Base-by-base conservation (phyloP, 2,329 filamentous ascomycete genomes). In the Ophiostoma quercus region DNA sequence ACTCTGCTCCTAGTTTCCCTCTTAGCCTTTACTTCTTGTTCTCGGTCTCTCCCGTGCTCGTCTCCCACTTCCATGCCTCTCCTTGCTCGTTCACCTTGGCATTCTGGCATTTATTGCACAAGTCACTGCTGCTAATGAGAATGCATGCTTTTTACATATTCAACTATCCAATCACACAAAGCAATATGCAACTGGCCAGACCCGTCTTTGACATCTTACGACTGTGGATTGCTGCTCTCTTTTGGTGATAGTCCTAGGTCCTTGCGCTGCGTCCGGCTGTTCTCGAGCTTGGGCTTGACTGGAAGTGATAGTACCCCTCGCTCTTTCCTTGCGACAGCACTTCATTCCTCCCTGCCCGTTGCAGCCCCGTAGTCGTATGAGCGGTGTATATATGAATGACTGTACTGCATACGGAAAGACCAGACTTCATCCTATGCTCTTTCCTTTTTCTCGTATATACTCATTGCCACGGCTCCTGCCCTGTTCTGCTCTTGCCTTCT, bases 131-230 rank as follows among this genome's bases (percentile, higher is more conserved):
- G 34, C 34, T 34, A 34, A 34, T 8, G 34, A 34, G 34, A 6
- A 34, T 34, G 34, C 4, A 16, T 22, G 25, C 9, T 12, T 57
- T 25, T 14, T 57, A 25, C 9, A 57, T 25, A 41, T 41, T 41
- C 39, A 11, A 41, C 8, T 41, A 41, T 41, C 12, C 9, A 41
- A 41, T 41, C 39, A 25, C 9, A 57, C 51, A 57, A 25, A 25
- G 32, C 29, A 63, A 32, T 8, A 25, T 22, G 19, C 5, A 19
- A 65, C 34, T 65, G 32, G 62, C 62, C 29, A 65, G 29, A 19
- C 62, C 62, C 29, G 19, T 39, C 34, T 37, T 22, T 32, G n/a
- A 39, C 32, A 65, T 65, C 62, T 65, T 65, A 65, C 62, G 62
- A 65, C 62, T 65, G 62, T 39, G 62, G 62, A 37, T 65, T 39